Conservation (phyloP, 805 yeast genomes). For the Pichia heedii region DNA sequence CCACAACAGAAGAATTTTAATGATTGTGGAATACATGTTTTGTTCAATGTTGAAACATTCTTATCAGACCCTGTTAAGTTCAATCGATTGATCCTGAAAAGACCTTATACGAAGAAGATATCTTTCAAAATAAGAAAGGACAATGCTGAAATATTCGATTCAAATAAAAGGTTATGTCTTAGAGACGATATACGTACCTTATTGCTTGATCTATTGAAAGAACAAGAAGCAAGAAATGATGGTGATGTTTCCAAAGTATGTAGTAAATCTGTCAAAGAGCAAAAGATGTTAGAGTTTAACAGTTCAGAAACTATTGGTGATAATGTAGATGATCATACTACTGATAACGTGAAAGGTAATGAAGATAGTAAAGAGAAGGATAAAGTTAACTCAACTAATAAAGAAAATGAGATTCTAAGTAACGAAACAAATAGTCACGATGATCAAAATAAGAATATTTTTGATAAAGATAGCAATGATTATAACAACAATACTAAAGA, state of each 20-base stretch:
- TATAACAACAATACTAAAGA: not conserved
- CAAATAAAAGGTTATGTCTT: conserved; percentile 19
- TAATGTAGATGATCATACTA: not conserved
- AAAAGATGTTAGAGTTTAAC: not conserved
- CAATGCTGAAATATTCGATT: conserved; percentile 16
- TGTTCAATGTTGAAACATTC: conserved; percentile 60
- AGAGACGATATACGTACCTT: conserved; percentile 19
- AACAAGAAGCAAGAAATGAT: conserved; percentile 20
- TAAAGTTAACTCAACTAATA: not conserved
- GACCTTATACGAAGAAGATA: conserved; percentile 6
- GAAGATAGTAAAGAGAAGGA: not conserved
- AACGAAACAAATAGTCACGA: not conserved
- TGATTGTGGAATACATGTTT: conserved; percentile 92
- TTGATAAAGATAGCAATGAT: not conserved
- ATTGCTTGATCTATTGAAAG: conserved; percentile 19
- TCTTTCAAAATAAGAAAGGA: conserved; percentile 7
- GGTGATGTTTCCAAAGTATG: conserved; percentile 21
- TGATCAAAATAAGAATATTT: not conserved
- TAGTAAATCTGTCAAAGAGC: conserved; percentile 1
- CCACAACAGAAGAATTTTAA: conserved; percentile 83
- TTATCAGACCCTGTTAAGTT: conserved; percentile 41
- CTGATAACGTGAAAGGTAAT: not conserved
- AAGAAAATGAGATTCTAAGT: not conserved
- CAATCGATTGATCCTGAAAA: conserved; percentile 14
- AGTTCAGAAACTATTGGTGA: not conserved